Base-by-base conservation (phyloP, 176 grass and related monocot genomes). In the Triticum monococcum region DNA sequence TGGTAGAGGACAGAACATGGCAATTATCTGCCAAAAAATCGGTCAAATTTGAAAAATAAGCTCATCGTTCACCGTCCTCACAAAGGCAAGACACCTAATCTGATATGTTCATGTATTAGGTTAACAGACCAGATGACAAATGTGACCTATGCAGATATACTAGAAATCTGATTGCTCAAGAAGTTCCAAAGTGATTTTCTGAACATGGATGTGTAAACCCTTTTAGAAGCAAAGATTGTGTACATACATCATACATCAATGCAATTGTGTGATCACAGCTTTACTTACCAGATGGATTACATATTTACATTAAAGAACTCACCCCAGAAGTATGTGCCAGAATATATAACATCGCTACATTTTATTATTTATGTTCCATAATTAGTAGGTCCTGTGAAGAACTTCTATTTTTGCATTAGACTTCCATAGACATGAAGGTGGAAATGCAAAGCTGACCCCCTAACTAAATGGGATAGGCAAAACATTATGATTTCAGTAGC, bases 251-350 rank as follows among this genome's bases (percentile, higher is more conserved):
- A 78, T 61, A 60, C 20, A 28, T 26, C 68, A 17, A 60, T 41
- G 13, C 25, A 60, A 72, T 52, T 66, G 12, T 64, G 30, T 64
- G 40, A 23, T 71, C 46, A 6, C 6, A 71, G 32, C 8, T 59
- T 71, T 57, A 83, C 54, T 43, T 38, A 72, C 22, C 69, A 41
- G 68, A 72, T 41, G 69, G 36, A 24, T 72, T 72, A 72, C 69
- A 72, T 43, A 43, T 14, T 72, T 72, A 24, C 69, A 73, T 73
- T 45, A 14, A 73, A 73, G 22, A 73, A 45, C 38, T 16, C 1
- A 40, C 54, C 43, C 60, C 23, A 65, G 12, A 38, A 54, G 50
- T 54, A 54, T 54, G 50, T 18, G 16, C 50, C 50, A 54, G 16
- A 54, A 54, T 54, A 18, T 54, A 18, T 54, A 18, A 54, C 50